Evolutionary conservation across 129 eudicot species (phyloP).

Genomic region (Artemisia argyi): DNA sequence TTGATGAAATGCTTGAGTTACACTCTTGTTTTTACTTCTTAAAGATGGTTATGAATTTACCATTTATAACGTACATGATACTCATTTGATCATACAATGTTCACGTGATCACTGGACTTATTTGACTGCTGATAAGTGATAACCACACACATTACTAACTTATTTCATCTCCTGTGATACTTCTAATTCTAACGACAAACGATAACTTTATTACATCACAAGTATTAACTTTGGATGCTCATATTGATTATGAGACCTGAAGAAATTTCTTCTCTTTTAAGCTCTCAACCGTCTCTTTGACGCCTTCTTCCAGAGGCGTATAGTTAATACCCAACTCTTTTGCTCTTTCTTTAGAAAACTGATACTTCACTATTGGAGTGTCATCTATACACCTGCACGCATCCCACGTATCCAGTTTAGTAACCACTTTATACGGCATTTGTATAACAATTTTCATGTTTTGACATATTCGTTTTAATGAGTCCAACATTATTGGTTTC

Average conservation of each 20-base stretch:
- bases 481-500: constrained; percentile 14
- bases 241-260: neutral
- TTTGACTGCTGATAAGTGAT: too few species aligned
- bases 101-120: too few species aligned
- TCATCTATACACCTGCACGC: constrained; percentile 64
- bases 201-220: neutral
- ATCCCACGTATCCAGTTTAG: constrained; percentile 14
- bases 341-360: constrained; percentile 53
- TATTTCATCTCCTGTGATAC: neutral
- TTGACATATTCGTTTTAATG: neutral
- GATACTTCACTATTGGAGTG: constrained; percentile 42
- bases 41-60: too few species aligned
- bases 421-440: neutral
- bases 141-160: too few species aligned
- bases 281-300: constrained; percentile 72
- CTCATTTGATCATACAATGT: too few species aligned
- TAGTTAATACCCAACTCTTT: constrained; percentile 50
- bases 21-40: too few species aligned
- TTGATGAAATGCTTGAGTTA: too few species aligned
- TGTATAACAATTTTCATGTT: too few species aligned
- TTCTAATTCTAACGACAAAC: too few species aligned
- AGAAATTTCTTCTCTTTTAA: constrained; percentile 58
- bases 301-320: constrained; percentile 46
- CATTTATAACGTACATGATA: too few species aligned
- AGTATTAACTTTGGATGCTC: constrained; percentile 3